phyloP scores from a whole-genome alignment of 257 asterid species.

The Marsdenia floribunda region DNA sequence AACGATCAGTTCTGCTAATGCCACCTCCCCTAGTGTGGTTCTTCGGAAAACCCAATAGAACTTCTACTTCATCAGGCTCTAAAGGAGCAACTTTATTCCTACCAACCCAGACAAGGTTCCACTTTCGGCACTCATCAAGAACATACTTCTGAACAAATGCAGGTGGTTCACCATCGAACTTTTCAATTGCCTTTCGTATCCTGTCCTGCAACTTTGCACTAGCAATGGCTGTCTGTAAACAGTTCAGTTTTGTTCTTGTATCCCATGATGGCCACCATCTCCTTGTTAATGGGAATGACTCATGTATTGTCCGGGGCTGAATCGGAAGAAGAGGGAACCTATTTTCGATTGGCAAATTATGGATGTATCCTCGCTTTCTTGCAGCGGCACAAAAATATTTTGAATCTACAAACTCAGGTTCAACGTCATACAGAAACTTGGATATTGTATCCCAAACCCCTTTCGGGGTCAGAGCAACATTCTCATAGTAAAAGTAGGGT shows the following conservation, averaged over 20 bases:
- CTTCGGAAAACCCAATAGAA: slow-evolving; percentile 71
- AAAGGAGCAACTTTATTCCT: slow-evolving; percentile 79
- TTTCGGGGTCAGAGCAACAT: slow-evolving; percentile 42
- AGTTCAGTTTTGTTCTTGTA: slow-evolving; percentile 32
- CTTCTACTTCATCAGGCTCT: slow-evolving; percentile 80
- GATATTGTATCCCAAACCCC: slow-evolving; percentile 41
- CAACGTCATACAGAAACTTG: slow-evolving; percentile 26
- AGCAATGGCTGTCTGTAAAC: slow-evolving; percentile 40
- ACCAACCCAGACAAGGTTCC: slow-evolving; percentile 96
- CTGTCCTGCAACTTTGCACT: slow-evolving; percentile 39
- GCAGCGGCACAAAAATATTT: slow-evolving; percentile 40
- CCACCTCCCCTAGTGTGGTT: slow-evolving; percentile 96
- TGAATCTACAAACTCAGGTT: slow-evolving; percentile 46
- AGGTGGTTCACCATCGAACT: slow-evolving; percentile 53
- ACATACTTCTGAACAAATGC: slow-evolving; percentile 35
- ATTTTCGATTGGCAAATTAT: slow-evolving; percentile 33
- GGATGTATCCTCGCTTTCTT: slow-evolving; percentile 45
- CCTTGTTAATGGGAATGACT: slow-evolving; percentile 39
- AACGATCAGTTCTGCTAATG: slow-evolving; percentile 75
- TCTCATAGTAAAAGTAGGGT: slow-evolving; percentile 45
- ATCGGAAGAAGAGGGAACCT: slow-evolving; percentile 36
- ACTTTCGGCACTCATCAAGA: slow-evolving; percentile 64
- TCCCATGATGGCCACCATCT: slow-evolving; percentile 57
- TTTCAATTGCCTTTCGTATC: slow-evolving; percentile 33
- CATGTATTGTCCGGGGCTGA: slow-evolving; percentile 35